These are phyloP conservation scores for Sapria himalayana DNA, from an alignment of 345 rosid genomes.

Conservation along the genomic window DNA sequence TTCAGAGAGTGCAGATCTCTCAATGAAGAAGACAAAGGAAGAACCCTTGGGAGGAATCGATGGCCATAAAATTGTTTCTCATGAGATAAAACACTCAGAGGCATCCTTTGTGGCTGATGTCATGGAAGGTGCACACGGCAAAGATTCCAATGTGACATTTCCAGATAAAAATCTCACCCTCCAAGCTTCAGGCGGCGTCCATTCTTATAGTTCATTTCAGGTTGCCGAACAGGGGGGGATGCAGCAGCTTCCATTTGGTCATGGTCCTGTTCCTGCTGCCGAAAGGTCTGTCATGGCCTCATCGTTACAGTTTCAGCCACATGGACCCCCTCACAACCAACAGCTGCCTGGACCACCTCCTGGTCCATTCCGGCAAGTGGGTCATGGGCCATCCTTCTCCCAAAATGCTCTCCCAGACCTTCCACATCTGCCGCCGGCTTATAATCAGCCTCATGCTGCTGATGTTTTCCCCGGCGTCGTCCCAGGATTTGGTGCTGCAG, in stretches of 20 bases:
- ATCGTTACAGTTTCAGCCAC: too few species aligned
- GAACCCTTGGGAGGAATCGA: conserved; percentile 10
- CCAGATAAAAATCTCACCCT: too few species aligned
- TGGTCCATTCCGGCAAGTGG: too few species aligned
- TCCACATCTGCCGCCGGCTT: conserved; percentile 9
- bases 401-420: conserved; percentile 23
- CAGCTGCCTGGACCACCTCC: conserved; percentile 22
- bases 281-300: too few species aligned
- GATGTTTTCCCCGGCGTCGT: conserved; percentile 13
- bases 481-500: conserved; percentile 13
- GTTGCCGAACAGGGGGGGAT: too few species aligned
- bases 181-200: too few species aligned
- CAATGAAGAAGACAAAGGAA: conserved; percentile 16
- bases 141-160: too few species aligned
- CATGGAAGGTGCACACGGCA: too few species aligned
- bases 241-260: too few species aligned
- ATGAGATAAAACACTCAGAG: conserved; percentile 8
- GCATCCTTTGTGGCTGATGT: conserved; percentile 10
- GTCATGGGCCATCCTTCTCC: too few species aligned
- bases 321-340: conserved; percentile 16
- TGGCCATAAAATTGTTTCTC: conserved; percentile 14
- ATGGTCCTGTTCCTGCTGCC: too few species aligned
- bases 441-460: conserved; percentile 15
- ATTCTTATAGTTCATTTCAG: too few species aligned
- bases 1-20: conserved; percentile 4